A percentile compares a stretch with the other conserved stretches of the same genome.
Conservation (phyloP, 176 grass and related monocot genomes). For the Zoysia japonica region DNA sequence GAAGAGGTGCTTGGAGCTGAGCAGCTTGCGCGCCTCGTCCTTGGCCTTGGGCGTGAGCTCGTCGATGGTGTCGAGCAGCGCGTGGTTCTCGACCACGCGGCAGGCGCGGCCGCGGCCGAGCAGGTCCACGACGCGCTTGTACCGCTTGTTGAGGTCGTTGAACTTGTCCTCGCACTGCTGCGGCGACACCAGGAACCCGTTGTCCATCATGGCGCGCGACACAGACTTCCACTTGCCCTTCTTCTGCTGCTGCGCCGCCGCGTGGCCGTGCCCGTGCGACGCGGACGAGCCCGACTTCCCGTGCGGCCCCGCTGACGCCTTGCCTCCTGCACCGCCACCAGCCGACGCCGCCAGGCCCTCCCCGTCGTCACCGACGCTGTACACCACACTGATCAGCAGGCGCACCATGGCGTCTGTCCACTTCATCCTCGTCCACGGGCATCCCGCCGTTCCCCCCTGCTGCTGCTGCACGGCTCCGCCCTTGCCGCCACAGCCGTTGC, state of each 20-base stretch:
- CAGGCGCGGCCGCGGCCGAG: constrained; percentile 84
- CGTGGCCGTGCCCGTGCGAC: constrained; percentile 5
- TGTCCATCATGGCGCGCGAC: constrained; percentile 77
- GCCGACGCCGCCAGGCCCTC: constrained; percentile 26
- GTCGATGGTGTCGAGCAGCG: constrained; percentile 75
- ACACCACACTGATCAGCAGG: constrained; percentile 77
- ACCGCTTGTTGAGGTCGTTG: constrained; percentile 97
- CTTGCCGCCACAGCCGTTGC: constrained; percentile 23
- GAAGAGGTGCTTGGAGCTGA: constrained; percentile 96
- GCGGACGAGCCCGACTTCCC: constrained; percentile 7
- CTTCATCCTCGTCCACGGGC: constrained; percentile 93
- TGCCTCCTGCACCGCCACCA: background rate
- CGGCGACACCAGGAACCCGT: constrained; percentile 75
- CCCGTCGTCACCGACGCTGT: constrained; percentile 70
- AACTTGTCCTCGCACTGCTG: constrained; percentile 99
- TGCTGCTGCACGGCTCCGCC: constrained; percentile 22
- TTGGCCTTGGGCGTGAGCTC: constrained; percentile 63
- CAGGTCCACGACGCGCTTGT: constrained; percentile 88
- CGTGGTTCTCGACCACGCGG: constrained; percentile 75
- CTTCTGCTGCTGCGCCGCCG: constrained; percentile 54
- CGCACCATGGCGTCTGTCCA: constrained; percentile 93
- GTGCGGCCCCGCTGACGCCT: constrained; percentile 2
- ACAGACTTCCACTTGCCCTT: constrained; percentile 99
- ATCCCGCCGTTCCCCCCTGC: constrained; percentile 20
- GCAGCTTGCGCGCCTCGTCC: constrained; percentile 88